Evolutionary conservation across 2,329 filamentous ascomycete genomes (phyloP).

Genomic region (Arthrobotrys musiformis): DNA sequence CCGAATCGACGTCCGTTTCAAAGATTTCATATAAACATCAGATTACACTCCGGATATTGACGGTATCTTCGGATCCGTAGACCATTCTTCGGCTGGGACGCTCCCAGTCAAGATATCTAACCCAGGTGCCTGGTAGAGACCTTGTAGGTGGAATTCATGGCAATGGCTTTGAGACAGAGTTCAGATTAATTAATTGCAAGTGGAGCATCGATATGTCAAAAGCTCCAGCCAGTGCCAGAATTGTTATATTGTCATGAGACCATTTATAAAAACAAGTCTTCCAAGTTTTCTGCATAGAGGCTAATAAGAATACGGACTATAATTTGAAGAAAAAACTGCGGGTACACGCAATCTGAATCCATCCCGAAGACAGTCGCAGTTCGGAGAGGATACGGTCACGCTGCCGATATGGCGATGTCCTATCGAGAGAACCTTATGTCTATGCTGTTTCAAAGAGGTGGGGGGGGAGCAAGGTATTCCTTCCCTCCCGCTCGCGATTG

Average conservation of each 20-base stretch:
- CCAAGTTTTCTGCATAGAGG: background rate
- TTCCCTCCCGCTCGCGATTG: background rate
- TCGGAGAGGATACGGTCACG: conserved; percentile 37
- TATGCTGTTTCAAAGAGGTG: conserved; percentile 31
- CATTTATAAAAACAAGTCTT: background rate
- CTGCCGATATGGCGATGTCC: conserved; percentile 10
- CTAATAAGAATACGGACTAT: conserved; percentile 20
- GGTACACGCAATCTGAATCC: conserved; percentile 2
- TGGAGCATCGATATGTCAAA: conserved; percentile 26
- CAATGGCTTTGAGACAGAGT: background rate
- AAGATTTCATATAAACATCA: conserved; percentile 21
- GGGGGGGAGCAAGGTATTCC: background rate
- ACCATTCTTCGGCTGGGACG: conserved; percentile 19
- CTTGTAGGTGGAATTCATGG: background rate
- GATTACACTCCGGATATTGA: conserved; percentile 41
- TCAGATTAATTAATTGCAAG: background rate
- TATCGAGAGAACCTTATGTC: background rate
- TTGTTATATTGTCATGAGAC: background rate
- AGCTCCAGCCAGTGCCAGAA: no score
- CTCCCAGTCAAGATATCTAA: conserved; percentile 29
- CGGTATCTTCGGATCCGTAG: conserved; percentile 25
- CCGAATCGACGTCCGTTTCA: conserved; percentile 35
- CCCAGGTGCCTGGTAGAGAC: background rate
- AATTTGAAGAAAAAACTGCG: background rate
- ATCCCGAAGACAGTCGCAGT: conserved; percentile 29